phyloP scores from a whole-genome alignment of 495 filamentous ascomycete species.

The Daldinia concentrica region DNA sequence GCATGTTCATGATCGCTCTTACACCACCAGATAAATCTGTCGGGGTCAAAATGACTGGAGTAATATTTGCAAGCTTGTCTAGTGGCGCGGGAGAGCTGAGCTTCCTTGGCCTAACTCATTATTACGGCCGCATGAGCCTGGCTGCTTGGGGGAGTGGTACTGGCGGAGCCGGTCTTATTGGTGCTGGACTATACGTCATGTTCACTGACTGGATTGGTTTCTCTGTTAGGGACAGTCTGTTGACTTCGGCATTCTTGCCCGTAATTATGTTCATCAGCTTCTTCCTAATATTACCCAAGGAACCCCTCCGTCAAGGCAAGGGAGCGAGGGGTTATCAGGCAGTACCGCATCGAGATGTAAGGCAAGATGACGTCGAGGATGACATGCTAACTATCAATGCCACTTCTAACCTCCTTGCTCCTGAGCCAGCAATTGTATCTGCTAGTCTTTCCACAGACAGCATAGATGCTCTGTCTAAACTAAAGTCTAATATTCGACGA shows the following conservation, averaged over 20 bases:
- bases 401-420: slow-evolving; percentile 52
- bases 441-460: slow-evolving; percentile 27
- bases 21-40: slow-evolving; percentile 74
- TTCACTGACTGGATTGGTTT: slow-evolving; percentile 81
- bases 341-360: slow-evolving; percentile 54
- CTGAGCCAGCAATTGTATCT: slow-evolving; percentile 47
- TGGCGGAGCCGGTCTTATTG: slow-evolving; percentile 86
- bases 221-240: slow-evolving; percentile 72
- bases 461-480: slow-evolving; percentile 47
- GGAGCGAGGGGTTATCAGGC: slow-evolving; percentile 53
- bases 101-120: slow-evolving; percentile 91
- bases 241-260: slow-evolving; percentile 81
- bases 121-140: slow-evolving; percentile 88
- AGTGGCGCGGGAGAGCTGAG: slow-evolving; percentile 88
- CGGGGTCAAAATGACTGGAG: slow-evolving; percentile 77
- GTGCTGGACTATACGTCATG: slow-evolving; percentile 85
- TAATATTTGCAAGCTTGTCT: slow-evolving; percentile 83
- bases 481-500: slow-evolving; percentile 57
- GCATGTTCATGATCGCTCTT: slow-evolving; percentile 89
- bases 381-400: slow-evolving; percentile 40
- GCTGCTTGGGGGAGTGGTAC: slow-evolving; percentile 95
- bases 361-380: slow-evolving; percentile 52
- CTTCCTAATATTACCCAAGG: slow-evolving; percentile 78
- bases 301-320: slow-evolving; percentile 57
- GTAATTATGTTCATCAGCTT: slow-evolving; percentile 85